Evolutionary conservation across 345 rosid genomes (phyloP).

Genomic region (sweet orange (Citrus sinensis)): DVS_A1.0 CM039165.1:33812501-33813000

Average conservation of each 20-base stretch:
- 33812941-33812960: slow-evolving; percentile 22
- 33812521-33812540: background rate
- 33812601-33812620: slow-evolving; percentile 28
- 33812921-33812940: slow-evolving; percentile 24
- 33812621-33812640: slow-evolving; percentile 25
- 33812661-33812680: background rate
- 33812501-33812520: background rate
- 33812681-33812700: background rate
- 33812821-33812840: slow-evolving; percentile 43
- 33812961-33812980: slow-evolving; percentile 17
- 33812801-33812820: slow-evolving; percentile 39
- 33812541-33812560: background rate
- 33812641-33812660: background rate
- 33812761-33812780: background rate
- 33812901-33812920: slow-evolving; percentile 26
- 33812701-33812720: slow-evolving; percentile 2
- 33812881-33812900: slow-evolving; percentile 33
- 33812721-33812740: background rate
- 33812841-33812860: slow-evolving; percentile 27
- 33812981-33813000: slow-evolving; percentile 21
- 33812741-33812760: background rate
- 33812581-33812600: slow-evolving; percentile 38
- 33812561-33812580: background rate
- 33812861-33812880: slow-evolving; percentile 25
- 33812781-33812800: background rate